These are phyloP conservation scores for Zasmidium citrigriseum DNA, from an alignment of 2,329 filamentous ascomycete genomes.

Conservation along the genomic window DNA sequence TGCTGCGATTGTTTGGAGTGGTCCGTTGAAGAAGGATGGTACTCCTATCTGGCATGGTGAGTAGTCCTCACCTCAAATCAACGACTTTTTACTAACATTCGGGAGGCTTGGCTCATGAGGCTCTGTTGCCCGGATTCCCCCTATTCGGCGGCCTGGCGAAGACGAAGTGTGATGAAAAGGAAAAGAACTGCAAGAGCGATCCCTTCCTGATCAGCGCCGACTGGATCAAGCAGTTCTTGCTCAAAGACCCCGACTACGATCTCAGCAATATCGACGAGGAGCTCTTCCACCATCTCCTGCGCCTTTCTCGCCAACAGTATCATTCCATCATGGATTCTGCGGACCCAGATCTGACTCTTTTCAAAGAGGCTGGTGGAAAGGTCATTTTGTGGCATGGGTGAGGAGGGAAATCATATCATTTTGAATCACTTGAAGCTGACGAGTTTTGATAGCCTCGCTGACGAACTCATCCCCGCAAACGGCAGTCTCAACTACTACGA, in stretches of 20 bases:
- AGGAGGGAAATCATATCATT: not conserved
- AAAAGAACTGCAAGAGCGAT: constrained; percentile 23
- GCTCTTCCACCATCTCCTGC: constrained; percentile 19
- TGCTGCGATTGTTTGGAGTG: constrained; percentile 35
- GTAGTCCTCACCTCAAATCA: constrained; percentile 22
- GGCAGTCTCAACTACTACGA: constrained; percentile 40
- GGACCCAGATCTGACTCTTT: constrained; percentile 39
- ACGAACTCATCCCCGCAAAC: constrained; percentile 38
- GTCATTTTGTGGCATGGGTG: constrained; percentile 31
- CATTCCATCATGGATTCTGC: constrained; percentile 37
- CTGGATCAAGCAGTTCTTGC: constrained; percentile 40
- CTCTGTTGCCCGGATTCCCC: constrained; percentile 21
- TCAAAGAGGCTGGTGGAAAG: constrained; percentile 40
- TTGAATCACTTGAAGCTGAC: not conserved
- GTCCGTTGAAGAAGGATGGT: constrained; percentile 25
- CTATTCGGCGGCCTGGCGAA: constrained; percentile 26
- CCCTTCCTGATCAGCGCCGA: constrained; percentile 34
- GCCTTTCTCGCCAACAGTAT: constrained; percentile 26
- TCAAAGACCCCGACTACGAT: constrained; percentile 29
- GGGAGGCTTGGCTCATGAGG: constrained; percentile 18
- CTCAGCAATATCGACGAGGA: constrained; percentile 19
- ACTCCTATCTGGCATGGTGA: constrained; percentile 37
- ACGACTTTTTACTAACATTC: not conserved
- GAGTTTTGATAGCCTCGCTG: constrained; percentile 27
- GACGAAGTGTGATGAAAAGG: constrained; percentile 28